These are phyloP conservation scores for Alternaria metachromatica DNA, from an alignment of 2,329 filamentous ascomycete species.

Conservation along the genomic window DNA sequence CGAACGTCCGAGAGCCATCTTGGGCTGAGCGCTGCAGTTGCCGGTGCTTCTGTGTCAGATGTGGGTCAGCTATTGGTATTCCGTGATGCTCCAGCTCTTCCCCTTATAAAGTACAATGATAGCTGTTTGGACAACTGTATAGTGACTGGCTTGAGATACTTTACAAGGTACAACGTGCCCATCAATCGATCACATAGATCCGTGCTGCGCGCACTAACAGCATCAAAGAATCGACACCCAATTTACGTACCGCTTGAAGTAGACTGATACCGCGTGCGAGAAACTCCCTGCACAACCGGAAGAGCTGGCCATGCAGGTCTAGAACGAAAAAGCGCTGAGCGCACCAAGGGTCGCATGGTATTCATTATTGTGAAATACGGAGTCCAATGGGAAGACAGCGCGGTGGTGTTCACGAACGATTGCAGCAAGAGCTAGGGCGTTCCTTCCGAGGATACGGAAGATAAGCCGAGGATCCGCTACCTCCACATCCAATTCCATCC, in stretches of 20 bases:
- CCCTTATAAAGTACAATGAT: background rate
- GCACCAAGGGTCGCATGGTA: conserved; percentile 28
- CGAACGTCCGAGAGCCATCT: conserved; percentile 76
- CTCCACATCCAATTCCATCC: background rate
- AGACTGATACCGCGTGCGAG: conserved; percentile 3
- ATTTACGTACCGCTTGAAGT: conserved; percentile 11
- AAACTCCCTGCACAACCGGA: background rate
- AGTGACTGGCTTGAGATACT: background rate
- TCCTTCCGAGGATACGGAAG: background rate
- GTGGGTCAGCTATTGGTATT: background rate
- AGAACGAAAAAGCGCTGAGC: conserved; percentile 13
- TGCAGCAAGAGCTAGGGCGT: background rate
- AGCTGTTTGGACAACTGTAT: background rate
- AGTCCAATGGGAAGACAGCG: background rate
- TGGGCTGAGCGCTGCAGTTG: conserved; percentile 41
- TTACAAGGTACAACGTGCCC: background rate
- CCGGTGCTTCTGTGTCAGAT: background rate
- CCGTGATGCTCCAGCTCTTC: background rate
- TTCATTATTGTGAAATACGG: background rate
- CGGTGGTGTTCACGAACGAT: background rate
- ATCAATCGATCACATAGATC: background rate
- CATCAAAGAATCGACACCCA: background rate
- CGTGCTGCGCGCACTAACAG: background rate
- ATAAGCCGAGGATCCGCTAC: conserved; percentile 5
- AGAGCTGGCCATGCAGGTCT: background rate